phyloP scores from a whole-genome alignment of 345 rosid species.

The Eucalyptus dawsonii region DNA sequence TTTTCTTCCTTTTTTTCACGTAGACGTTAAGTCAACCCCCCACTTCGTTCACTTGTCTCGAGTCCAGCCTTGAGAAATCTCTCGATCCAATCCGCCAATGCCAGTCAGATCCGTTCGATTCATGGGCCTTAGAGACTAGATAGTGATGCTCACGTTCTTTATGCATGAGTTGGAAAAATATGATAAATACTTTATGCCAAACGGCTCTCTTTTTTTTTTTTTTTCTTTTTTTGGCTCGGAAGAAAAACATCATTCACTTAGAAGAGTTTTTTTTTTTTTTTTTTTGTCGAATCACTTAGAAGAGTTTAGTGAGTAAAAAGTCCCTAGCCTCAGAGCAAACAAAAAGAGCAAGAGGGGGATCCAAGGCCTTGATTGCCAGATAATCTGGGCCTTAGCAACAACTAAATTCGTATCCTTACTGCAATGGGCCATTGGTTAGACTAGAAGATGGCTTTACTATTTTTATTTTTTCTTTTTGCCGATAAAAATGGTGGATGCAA shows the following conservation, averaged over 20 bases:
- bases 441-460: neutral
- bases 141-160: neutral
- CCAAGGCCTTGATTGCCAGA: neutral
- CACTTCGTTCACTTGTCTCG: neutral
- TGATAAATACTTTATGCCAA: neutral
- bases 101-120: neutral
- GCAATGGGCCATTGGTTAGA: neutral
- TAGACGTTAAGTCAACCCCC: neutral
- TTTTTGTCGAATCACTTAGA: too few relatives aligned
- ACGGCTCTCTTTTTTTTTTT: too few relatives aligned
- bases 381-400: neutral
- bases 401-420: neutral
- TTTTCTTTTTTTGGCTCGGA: neutral
- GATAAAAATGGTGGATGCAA: neutral
- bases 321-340: neutral
- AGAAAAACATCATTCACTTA: neutral
- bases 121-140: neutral
- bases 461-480: neutral
- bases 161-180: neutral
- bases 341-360: neutral
- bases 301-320: neutral
- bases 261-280: neutral
- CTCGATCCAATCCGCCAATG: neutral
- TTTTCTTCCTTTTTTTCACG: neutral
- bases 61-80: neutral